phyloP scores from a whole-genome alignment of 228 moss, liverwort and hornwort species.

The Sphagnum fallax region DNA sequence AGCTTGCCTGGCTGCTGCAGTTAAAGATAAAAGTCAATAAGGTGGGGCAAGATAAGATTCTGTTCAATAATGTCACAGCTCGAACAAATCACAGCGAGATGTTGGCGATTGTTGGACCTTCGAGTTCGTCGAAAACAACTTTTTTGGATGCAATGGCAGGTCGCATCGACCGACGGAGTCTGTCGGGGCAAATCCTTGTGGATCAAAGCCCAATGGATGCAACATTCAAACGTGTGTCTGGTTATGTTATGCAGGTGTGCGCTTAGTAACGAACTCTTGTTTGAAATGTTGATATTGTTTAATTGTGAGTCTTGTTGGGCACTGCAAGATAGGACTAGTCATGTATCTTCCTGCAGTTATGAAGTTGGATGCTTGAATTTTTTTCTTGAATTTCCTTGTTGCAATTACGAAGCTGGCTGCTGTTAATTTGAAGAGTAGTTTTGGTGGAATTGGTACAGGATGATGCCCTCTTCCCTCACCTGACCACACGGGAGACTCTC shows the following conservation, averaged over 20 bases:
- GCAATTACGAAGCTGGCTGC: not conserved
- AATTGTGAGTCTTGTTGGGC: too few relatives aligned
- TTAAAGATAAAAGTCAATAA: constrained; percentile 14
- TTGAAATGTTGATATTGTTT: too few relatives aligned
- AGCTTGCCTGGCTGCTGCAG: not conserved
- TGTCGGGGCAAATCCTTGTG: constrained; percentile 41
- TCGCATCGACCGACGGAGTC: constrained; percentile 30
- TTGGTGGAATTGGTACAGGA: constrained; percentile 30
- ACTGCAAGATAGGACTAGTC: too few relatives aligned
- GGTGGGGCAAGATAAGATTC: constrained; percentile 13
- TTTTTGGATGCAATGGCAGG: constrained; percentile 54
- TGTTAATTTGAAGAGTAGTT: not conserved
- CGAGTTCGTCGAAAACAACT: constrained; percentile 49
- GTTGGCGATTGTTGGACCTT: constrained; percentile 47
- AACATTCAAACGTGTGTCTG: constrained; percentile 39
- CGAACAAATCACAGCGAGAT: constrained; percentile 42
- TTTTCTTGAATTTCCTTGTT: not conserved
- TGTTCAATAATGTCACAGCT: constrained; percentile 43
- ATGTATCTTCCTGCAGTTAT: too few relatives aligned
- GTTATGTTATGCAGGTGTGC: constrained; percentile 46
- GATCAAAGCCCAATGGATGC: constrained; percentile 30
- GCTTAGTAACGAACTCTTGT: not conserved
- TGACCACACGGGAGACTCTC: constrained; percentile 76
- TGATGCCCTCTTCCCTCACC: constrained; percentile 75
- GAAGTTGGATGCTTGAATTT: not conserved